Percentiles rank a stretch among this genome's conserved stretches.
phyloP scores from a whole-genome alignment of 371 early-diverging fungal species.

The Mucor racemosus region DNA sequence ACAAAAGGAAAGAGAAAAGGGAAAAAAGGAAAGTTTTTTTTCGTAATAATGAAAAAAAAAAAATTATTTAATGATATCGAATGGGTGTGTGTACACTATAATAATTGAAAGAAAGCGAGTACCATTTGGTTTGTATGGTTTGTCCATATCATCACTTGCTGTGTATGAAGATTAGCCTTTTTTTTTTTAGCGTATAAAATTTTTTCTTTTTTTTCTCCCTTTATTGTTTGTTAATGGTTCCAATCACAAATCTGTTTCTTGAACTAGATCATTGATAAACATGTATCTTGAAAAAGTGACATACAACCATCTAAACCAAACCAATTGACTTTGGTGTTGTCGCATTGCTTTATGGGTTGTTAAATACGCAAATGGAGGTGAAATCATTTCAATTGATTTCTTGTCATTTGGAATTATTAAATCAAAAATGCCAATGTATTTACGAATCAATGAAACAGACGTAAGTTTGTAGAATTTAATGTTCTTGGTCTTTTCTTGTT shows the following conservation, averaged over 20 bases:
- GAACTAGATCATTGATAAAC: slow-evolving; percentile 74
- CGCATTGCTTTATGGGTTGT: slow-evolving; percentile 79
- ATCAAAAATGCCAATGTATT: slow-evolving; percentile 79
- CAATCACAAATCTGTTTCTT: slow-evolving; percentile 5
- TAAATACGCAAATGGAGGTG: slow-evolving; percentile 55
- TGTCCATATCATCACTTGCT: background rate
- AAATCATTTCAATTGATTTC: slow-evolving; percentile 44
- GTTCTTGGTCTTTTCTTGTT: background rate
- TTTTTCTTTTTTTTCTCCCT: background rate
- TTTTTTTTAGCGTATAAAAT: background rate
- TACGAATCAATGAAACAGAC: slow-evolving; percentile 71
- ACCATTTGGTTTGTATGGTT: background rate
- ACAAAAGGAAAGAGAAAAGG: slow-evolving; percentile 6
- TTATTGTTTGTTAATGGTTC: slow-evolving; percentile 1
- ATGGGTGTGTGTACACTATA: background rate
- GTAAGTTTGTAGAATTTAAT: slow-evolving; percentile 61
- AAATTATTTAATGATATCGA: background rate
- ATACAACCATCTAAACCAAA: slow-evolving; percentile 97
- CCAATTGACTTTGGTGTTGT: slow-evolving; percentile 86
- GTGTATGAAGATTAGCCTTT: no score
- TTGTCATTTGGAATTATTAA: slow-evolving; percentile 21
- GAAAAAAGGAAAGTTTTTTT: slow-evolving; percentile 6
- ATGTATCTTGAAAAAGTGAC: slow-evolving; percentile 95
- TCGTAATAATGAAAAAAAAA: background rate
- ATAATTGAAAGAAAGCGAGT: background rate